Evolutionary conservation across 2,329 filamentous ascomycete genomes (phyloP).

Genomic region (Intubia oerlemansii): DNA sequence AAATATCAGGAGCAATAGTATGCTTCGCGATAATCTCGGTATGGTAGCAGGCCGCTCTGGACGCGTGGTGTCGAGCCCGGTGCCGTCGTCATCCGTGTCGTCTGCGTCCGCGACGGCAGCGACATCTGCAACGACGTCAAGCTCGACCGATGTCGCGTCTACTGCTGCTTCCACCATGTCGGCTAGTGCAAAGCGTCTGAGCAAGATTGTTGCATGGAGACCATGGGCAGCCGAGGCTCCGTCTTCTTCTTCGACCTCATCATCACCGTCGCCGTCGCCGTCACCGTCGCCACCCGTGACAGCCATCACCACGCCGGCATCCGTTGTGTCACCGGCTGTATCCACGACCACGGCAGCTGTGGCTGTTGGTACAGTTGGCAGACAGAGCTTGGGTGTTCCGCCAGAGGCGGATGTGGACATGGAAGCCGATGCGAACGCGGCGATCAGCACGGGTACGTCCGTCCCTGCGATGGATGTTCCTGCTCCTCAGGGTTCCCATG

Average conservation of each 20-base stretch:
- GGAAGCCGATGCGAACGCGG: too few relatives aligned
- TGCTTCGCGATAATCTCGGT: constrained; percentile 35
- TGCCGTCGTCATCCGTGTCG: not conserved
- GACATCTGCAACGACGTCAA: not conserved
- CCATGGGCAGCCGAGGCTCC: constrained; percentile 23
- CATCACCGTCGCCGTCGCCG: too few relatives aligned
- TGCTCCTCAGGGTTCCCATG: too few relatives aligned
- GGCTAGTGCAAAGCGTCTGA: constrained; percentile 5
- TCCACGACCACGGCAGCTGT: not conserved
- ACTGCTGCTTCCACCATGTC: constrained; percentile 1
- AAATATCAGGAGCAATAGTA: constrained; percentile 27
- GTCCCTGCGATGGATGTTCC: too few relatives aligned
- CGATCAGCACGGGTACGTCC: too few relatives aligned
- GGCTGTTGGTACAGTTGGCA: too few relatives aligned
- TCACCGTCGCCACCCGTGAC: too few relatives aligned
- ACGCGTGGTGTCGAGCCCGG: constrained; percentile 10
- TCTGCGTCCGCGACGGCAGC: not conserved
- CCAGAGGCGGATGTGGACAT: too few relatives aligned
- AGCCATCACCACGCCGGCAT: not conserved
- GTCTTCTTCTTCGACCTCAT: too few relatives aligned
- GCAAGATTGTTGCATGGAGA: constrained; percentile 15
- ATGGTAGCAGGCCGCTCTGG: constrained; percentile 13
- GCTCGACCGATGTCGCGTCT: constrained; percentile 5
- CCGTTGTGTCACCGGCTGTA: not conserved
- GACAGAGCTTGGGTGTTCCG: not conserved